Evolutionary conservation across 805 yeast species (phyloP).

Genomic region (Ascoidea rubescens): DNA sequence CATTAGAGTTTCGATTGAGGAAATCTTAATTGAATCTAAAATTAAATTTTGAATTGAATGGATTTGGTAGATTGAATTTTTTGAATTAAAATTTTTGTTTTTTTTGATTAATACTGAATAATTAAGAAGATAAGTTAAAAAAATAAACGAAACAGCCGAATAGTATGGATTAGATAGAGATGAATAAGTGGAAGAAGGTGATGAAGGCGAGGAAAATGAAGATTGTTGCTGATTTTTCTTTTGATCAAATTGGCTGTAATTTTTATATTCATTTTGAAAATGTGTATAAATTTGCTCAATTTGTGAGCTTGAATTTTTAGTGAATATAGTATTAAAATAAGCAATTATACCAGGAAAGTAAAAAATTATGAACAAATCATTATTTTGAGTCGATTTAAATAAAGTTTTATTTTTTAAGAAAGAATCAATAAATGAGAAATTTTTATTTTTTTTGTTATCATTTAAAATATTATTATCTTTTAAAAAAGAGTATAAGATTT

Average conservation of each 20-base stretch:
- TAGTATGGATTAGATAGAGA: background rate
- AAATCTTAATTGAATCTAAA: background rate
- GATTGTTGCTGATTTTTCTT: too few relatives aligned
- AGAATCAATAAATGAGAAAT: too few relatives aligned
- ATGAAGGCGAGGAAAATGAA: too few relatives aligned
- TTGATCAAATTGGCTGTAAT: too few relatives aligned
- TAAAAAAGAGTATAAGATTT: conserved; percentile 40
- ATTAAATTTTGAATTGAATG: background rate
- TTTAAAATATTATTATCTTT: conserved; percentile 21
- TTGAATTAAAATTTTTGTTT: too few relatives aligned
- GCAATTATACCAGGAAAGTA: conserved; percentile 34
- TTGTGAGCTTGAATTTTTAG: too few relatives aligned
- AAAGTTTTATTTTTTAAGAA: too few relatives aligned
- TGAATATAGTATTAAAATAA: background rate
- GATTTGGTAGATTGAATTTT: too few relatives aligned
- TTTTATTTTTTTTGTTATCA: conserved; percentile 11
- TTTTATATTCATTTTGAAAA: too few relatives aligned
- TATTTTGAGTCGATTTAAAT: conserved; percentile 18
- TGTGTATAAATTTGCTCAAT: background rate
- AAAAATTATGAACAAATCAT: conserved; percentile 53
- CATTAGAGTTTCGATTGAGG: conserved; percentile 20
- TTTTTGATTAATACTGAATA: background rate
- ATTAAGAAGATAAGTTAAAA: background rate
- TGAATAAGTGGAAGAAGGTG: too few relatives aligned
- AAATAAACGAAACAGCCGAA: background rate